phyloP scores from a whole-genome alignment of 768 basidiomycete species.

The Scleroderma citrinum region DNA sequence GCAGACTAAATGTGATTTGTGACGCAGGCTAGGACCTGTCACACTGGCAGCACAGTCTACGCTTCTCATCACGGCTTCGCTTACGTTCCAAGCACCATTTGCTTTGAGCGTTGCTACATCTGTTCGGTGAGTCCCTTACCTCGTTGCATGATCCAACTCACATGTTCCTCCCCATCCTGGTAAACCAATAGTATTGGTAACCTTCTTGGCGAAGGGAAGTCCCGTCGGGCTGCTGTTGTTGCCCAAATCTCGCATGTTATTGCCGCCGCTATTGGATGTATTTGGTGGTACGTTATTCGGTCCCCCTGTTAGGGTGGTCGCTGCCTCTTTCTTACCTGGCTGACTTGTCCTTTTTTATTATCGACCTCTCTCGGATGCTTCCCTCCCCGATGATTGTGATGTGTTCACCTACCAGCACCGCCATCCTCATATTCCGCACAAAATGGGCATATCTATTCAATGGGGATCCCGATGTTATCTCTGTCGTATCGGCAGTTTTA shows the following conservation, averaged over 20 bases:
- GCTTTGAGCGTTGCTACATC: constrained; percentile 78
- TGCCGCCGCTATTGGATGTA: constrained; percentile 45
- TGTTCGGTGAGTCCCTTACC: constrained; percentile 53
- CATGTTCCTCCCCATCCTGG: background rate
- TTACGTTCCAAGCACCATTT: constrained; percentile 79
- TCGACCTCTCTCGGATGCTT: background rate
- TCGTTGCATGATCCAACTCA: background rate
- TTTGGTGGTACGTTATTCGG: too few relatives aligned
- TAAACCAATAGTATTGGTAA: constrained; percentile 65
- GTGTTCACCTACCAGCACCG: constrained; percentile 27
- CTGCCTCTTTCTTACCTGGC: background rate
- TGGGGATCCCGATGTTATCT: constrained; percentile 41
- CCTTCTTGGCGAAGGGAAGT: constrained; percentile 75
- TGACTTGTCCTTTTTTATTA: background rate
- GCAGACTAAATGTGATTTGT: too few relatives aligned
- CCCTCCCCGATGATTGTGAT: too few relatives aligned
- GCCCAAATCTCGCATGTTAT: constrained; percentile 61
- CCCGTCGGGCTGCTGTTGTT: constrained; percentile 63
- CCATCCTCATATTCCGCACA: constrained; percentile 58
- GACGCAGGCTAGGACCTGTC: constrained; percentile 63
- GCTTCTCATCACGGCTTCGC: constrained; percentile 66
- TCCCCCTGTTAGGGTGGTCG: background rate
- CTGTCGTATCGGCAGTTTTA: constrained; percentile 53
- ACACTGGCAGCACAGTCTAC: constrained; percentile 87
- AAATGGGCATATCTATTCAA: constrained; percentile 76